Base-by-base conservation (phyloP, 176 grass and related monocot genomes). In the Rhynchospora tenuis region DNA sequence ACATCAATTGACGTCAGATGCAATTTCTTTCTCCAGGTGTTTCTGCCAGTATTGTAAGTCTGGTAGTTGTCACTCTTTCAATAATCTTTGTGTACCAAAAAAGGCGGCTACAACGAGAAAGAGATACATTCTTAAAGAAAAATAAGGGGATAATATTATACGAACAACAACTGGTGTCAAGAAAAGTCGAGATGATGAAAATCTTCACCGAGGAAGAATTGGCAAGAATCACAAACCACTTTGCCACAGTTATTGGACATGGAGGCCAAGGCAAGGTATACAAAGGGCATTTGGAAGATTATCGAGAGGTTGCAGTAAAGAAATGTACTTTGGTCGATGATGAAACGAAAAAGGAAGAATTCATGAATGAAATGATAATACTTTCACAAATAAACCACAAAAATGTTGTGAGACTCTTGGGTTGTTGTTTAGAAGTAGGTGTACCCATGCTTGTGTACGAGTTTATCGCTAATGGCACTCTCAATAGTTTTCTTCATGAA, bases 321-420 rank as follows among this genome's bases (percentile, higher is more conserved):
- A 89, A 59, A 29, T 89, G 87, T 0, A 89, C 83, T 42, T 50
- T 75, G 81, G 20, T 80, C 5, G 82, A 87, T 6, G 63, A 92
- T 55, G 24, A 75, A 15, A 59, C 45, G 48, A 47, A 81, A 7
- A 88, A 86, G 10, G 62, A 71, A 17, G 86, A 90, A 47, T 93
- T 93, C 16, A 83, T 85, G 1, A 90, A 69, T 13, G 91, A 93
- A 78, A 84, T 93, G 68, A 77, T 88, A 42, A 90, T 93, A 77
- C 83, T 93, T 47, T 93, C 88, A 55, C 88, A 93, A 44, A 84
- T 93, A 55, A 93, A 93, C 72, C 91, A 93, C 63, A 90, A 31
- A 78, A 93, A 90, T 64, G 66, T 90, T 3, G 88, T 93, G 48
- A 86, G 79, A 59, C 80, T 93, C 14, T 73, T 93, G 5, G 91